phyloP scores from a whole-genome alignment of 1,139 yeast species.

The Lodderomyces elongisporus region DNA sequence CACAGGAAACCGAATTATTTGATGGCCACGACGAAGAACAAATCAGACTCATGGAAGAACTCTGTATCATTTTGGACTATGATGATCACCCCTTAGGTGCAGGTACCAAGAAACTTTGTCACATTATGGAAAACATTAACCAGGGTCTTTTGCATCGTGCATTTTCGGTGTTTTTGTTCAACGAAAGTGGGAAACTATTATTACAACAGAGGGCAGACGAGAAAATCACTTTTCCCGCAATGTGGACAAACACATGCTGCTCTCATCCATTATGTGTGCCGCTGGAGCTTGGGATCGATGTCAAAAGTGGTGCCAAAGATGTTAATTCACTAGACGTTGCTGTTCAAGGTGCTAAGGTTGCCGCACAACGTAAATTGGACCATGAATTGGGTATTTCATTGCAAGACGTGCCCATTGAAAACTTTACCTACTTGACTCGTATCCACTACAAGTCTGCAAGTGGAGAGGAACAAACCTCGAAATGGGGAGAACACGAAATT shows the following conservation, averaged over 20 bases:
- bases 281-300: conserved; percentile 61
- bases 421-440: conserved; percentile 82
- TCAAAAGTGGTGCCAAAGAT: conserved; percentile 21
- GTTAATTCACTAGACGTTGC: conserved; percentile 46
- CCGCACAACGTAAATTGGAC: conserved; percentile 86
- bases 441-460: conserved; percentile 92
- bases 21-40: conserved; percentile 92
- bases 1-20: conserved; percentile 38
- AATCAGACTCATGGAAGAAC: conserved; percentile 90
- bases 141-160: conserved; percentile 90
- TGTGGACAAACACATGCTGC: conserved; percentile 99
- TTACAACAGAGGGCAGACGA: conserved; percentile 94
- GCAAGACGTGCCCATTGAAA: conserved; percentile 55
- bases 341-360: conserved; percentile 72
- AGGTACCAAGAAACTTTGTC: conserved; percentile 90
- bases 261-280: conserved; percentile 91
- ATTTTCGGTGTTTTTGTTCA: conserved; percentile 87
- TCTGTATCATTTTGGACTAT: conserved; percentile 88
- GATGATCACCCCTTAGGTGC: conserved; percentile 86
- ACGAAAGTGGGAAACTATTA: conserved; percentile 67
- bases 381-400: conserved; percentile 89
- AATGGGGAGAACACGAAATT: conserved; percentile 98
- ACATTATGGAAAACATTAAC: conserved; percentile 81
- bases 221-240: conserved; percentile 89
- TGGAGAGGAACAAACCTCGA: conserved; percentile 48